These are phyloP conservation scores for Hypoxylon fragiforme DNA, from an alignment of 495 filamentous ascomycete species.

Conservation along the genomic window DNA sequence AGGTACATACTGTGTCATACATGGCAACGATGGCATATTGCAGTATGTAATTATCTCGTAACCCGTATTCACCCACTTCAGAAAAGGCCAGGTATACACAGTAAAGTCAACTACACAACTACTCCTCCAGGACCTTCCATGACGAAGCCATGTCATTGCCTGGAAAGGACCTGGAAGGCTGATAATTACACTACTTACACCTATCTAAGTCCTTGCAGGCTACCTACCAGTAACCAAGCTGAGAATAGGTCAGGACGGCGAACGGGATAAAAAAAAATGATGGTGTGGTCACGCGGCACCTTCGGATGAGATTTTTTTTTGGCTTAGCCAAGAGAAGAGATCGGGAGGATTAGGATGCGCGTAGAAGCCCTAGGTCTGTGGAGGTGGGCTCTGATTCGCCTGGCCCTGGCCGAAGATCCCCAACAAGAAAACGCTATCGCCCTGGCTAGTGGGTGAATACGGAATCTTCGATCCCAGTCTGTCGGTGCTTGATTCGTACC, in stretches of 20 bases:
- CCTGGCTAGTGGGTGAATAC: slow-evolving; percentile 25
- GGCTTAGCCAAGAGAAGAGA: slow-evolving; percentile 17
- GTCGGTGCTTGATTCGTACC: slow-evolving; percentile 19
- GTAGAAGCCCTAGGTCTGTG: slow-evolving; percentile 6
- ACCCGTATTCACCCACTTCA: not conserved
- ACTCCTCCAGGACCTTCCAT: slow-evolving; percentile 2
- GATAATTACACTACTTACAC: too few species aligned
- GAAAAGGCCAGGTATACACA: slow-evolving; percentile 19
- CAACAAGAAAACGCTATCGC: slow-evolving; percentile 19
- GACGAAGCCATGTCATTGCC: slow-evolving; percentile 27
- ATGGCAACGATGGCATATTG: too few species aligned
- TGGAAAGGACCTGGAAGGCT: slow-evolving; percentile 5
- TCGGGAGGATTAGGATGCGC: slow-evolving; percentile 28
- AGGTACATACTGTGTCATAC: not conserved
- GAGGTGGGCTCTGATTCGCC: slow-evolving; percentile 14
- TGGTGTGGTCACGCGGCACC: slow-evolving; percentile 12
- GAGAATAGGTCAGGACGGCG: slow-evolving; percentile 7
- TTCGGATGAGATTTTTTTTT: slow-evolving; percentile 25
- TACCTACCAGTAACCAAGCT: slow-evolving; percentile 15
- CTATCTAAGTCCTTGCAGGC: too few species aligned
- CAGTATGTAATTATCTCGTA: not conserved
- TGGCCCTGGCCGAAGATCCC: slow-evolving; percentile 10
- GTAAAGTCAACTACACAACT: not conserved
- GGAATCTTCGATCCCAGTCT: slow-evolving; percentile 33
- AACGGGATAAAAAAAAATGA: too few species aligned